phyloP scores from a whole-genome alignment of 2,329 filamentous ascomycete species.

The Laburnicola sp. region DNA sequence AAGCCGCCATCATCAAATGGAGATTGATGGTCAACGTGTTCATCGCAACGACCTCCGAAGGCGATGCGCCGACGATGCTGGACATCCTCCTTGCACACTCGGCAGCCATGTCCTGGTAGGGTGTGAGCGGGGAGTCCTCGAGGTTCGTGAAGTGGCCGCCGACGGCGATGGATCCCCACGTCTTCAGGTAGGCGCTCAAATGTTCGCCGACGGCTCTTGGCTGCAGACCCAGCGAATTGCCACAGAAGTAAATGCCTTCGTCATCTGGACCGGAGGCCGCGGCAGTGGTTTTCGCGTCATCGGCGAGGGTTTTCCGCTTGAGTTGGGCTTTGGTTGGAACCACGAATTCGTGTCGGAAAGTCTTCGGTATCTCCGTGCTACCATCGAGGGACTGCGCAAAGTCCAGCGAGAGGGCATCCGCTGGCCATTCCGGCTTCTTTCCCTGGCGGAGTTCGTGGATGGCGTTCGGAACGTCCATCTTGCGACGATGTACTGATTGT shows the following conservation, averaged over 20 bases:
- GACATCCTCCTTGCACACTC: conserved; percentile 70
- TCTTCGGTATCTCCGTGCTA: conserved; percentile 39
- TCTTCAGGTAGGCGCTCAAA: conserved; percentile 72
- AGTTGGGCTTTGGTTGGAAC: conserved; percentile 75
- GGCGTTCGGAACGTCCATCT: conserved; percentile 30
- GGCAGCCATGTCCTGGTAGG: conserved; percentile 79
- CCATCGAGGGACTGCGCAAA: conserved; percentile 35
- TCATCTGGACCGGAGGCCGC: conserved; percentile 41
- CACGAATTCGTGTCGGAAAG: conserved; percentile 67
- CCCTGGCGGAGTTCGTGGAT: conserved; percentile 33
- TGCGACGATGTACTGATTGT: conserved; percentile 10
- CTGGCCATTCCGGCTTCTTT: conserved; percentile 34
- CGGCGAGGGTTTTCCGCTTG: conserved; percentile 59
- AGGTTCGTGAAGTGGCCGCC: conserved; percentile 77
- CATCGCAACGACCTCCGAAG: conserved; percentile 82
- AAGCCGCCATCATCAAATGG: conserved; percentile 81
- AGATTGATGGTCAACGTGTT: conserved; percentile 81
- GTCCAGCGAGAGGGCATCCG: conserved; percentile 24
- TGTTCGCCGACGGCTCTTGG: conserved; percentile 69
- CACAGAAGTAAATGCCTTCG: conserved; percentile 76
- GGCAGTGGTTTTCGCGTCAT: conserved; percentile 35
- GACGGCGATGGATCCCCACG: conserved; percentile 83
- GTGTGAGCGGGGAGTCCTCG: conserved; percentile 67
- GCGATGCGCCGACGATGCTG: conserved; percentile 71
- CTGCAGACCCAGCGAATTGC: conserved; percentile 85